These are phyloP conservation scores for Suillus placidus DNA, from an alignment of 768 basidiomycete species.

Conservation along the genomic window DNA sequence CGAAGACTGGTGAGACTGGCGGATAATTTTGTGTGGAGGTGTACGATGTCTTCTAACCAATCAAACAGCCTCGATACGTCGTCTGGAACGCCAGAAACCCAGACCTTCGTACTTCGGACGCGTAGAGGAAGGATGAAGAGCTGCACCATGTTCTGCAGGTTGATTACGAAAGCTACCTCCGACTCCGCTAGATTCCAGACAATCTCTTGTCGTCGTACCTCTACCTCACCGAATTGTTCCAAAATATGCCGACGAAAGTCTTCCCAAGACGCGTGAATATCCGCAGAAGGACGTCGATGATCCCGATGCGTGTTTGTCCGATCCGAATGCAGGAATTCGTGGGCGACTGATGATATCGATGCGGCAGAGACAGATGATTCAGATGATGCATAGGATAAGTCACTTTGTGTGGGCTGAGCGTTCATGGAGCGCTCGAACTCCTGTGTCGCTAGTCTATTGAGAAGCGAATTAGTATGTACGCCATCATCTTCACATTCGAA, in stretches of 20 bases:
- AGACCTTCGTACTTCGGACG: constrained; percentile 64
- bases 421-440: constrained; percentile 5
- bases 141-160: constrained; percentile 64
- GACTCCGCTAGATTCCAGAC: constrained; percentile 70
- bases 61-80: constrained; percentile 77
- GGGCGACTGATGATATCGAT: constrained; percentile 23
- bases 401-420: constrained; percentile 9
- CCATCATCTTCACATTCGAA: constrained; percentile 33
- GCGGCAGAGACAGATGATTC: constrained; percentile 18
- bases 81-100: constrained; percentile 81
- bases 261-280: constrained; percentile 22
- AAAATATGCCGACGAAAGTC: constrained; percentile 23
- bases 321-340: constrained; percentile 29
- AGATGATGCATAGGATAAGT: constrained; percentile 8
- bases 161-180: constrained; percentile 69
- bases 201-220: constrained; percentile 65
- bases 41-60: constrained; percentile 86
- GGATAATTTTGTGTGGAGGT: constrained; percentile 69
- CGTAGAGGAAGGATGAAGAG: constrained; percentile 81
- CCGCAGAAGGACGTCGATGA: constrained; percentile 14
- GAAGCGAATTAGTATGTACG: constrained; percentile 33
- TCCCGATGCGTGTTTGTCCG: constrained; percentile 15
- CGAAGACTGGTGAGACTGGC: constrained; percentile 47
- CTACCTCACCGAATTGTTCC: constrained; percentile 46
- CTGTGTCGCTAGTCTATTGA: constrained; percentile 20